Percentiles rank a stretch among this genome's conserved stretches.
phyloP scores from a whole-genome alignment of 208 protist species.

The Phytomonas sp. region DNA sequence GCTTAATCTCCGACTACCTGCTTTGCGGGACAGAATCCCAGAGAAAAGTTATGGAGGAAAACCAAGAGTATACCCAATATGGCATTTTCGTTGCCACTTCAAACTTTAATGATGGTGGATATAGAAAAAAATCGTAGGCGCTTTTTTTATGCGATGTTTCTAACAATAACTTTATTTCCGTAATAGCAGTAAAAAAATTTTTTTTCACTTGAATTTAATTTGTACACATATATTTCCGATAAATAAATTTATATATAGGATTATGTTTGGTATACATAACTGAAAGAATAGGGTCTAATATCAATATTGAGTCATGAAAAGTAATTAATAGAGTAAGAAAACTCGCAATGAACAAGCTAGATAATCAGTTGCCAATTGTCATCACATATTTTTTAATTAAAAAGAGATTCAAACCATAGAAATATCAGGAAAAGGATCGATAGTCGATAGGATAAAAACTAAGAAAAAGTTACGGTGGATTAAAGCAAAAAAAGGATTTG shows the following conservation, averaged over 20 bases:
- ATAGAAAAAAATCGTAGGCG: neutral
- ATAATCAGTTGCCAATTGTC: neutral
- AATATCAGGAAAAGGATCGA: neutral
- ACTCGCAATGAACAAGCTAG: neutral
- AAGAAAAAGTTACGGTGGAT: slow-evolving; percentile 5
- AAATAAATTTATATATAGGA: neutral
- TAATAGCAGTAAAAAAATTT: neutral
- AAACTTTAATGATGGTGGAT: neutral
- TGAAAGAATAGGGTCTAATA: neutral
- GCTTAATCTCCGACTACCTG: neutral
- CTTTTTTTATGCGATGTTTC: neutral
- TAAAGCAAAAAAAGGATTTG: neutral
- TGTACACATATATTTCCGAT: neutral
- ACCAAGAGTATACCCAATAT: neutral
- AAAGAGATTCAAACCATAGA: slow-evolving; percentile 9
- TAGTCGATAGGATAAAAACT: neutral
- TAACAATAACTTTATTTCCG: neutral
- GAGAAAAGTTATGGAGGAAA: neutral
- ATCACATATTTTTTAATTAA: neutral
- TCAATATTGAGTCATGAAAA: slow-evolving; percentile 6
- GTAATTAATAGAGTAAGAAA: slow-evolving; percentile 4
- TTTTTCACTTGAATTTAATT: neutral
- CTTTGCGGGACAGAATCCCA: neutral
- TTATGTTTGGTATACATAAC: no score
- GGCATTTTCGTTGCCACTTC: neutral